Base-by-base conservation (phyloP, 352 stramenopile species). In the Globisporangium spinosum region DNA sequence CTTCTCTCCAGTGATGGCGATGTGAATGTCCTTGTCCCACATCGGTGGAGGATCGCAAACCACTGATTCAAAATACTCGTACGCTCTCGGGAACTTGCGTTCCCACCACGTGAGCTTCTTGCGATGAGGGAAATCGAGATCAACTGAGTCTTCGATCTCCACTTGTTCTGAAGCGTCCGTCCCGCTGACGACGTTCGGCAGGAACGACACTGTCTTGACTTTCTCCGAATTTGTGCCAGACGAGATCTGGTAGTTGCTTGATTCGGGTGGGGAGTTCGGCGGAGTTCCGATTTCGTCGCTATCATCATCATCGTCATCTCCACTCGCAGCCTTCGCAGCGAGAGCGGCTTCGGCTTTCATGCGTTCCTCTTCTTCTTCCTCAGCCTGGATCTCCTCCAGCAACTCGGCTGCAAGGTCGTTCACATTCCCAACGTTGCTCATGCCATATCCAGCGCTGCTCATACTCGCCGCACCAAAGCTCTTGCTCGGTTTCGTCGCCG, bases 11-110 rank as follows among this genome's bases (percentile, higher is more conserved):
- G 76, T 82, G 54, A 94, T 91, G 3, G 89, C 87, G 13, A 87
- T 79, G 32, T 96, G 81, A 47, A 95, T 95, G 62, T 95, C 85
- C 59, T 90, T 93, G 71, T 96, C 89, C 89, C 89, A 96, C 59
- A 92, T 76, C 54, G 77, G 45, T 10, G 89, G 89, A 35, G 86
- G 84, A 10, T 76, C 67, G 49, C 81, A 89, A 25, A 93, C 71
- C 10, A 96, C 75, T 3, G 76, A 75, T 6, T 85, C 69, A 57
- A 91, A 91, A 67, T 93, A 96, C 9, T 62, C 72, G 35, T 82
- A 61, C 13, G 78, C 60, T 61, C 75, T 69, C 0, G 86, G 84
- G 25, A 75, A 71, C 56, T 77, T 89, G 29, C 70, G 75, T 32
- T 91, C 75, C 7, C 89, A 65, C 77, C 80, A 91, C 1, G 82